Evolutionary conservation across 75 land plant genomes (phyloP).

Genomic region (Selaginella moellendorffii): DNA sequence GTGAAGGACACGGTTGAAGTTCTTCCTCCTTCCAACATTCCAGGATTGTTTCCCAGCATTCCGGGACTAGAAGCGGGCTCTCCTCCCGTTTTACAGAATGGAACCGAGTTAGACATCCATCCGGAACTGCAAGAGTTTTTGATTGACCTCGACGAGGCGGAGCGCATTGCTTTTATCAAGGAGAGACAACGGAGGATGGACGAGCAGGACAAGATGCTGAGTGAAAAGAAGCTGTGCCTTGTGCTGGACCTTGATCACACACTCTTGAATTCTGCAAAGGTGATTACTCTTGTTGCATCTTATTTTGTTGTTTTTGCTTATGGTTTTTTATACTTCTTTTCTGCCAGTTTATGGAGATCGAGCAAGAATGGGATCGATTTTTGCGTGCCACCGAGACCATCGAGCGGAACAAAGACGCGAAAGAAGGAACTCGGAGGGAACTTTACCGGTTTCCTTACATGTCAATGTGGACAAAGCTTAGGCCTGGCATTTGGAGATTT

Average conservation of each 20-base stretch:
- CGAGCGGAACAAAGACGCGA: not conserved
- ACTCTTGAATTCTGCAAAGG: slow-evolving; percentile 2
- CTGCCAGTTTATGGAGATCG: not conserved
- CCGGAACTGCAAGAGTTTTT: not conserved
- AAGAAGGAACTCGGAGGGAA: slow-evolving; percentile 1
- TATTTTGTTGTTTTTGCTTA: not conserved
- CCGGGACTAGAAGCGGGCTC: not conserved
- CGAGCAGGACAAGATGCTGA: not conserved
- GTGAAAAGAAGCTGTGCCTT: not conserved
- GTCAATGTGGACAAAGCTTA: slow-evolving; percentile 2
- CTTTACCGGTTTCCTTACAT: slow-evolving; percentile 3
- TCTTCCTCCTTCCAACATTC: not conserved
- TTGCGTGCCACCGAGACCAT: not conserved
- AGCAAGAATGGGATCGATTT: not conserved
- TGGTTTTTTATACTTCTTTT: not conserved
- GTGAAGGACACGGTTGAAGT: not conserved
- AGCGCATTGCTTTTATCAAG: not conserved
- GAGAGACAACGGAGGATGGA: slow-evolving; percentile 1
- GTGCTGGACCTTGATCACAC: slow-evolving; percentile 8
- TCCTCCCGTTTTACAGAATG: not conserved
- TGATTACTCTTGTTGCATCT: not conserved
- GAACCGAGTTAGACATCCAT: not conserved
- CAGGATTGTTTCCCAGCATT: not conserved
- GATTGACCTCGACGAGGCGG: not conserved
- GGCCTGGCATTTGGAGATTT: slow-evolving; percentile 3